These are phyloP conservation scores for Boletales sp. DNA, from an alignment of 768 basidiomycete species.

Conservation along the genomic window DNA sequence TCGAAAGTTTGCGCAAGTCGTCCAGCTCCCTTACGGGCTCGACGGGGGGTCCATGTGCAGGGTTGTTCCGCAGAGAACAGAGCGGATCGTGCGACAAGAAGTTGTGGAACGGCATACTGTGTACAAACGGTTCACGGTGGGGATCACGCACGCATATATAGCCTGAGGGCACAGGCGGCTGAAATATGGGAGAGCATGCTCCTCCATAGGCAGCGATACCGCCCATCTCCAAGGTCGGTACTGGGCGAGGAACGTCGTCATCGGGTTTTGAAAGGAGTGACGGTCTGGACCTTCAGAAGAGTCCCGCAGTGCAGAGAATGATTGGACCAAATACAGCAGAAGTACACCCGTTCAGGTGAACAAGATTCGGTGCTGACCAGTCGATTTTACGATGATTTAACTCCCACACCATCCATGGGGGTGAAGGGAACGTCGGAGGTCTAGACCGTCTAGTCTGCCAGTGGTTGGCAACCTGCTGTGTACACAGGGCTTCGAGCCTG, in stretches of 20 bases:
- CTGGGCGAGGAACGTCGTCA: background rate
- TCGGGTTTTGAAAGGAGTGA: background rate
- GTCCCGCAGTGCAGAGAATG: background rate
- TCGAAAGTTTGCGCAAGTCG: conserved; percentile 19
- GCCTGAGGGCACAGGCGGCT: background rate
- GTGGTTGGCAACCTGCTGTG: no score
- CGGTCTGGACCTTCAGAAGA: conserved; percentile 11
- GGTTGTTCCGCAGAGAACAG: background rate
- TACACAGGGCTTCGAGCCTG: conserved; percentile 6
- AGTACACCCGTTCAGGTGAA: no score
- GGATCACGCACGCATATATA: conserved; percentile 9
- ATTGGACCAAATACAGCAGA: background rate
- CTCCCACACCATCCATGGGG: no score
- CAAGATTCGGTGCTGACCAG: background rate
- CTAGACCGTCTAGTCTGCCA: conserved; percentile 9
- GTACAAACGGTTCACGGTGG: background rate
- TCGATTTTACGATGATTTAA: no score
- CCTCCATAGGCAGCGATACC: no score
- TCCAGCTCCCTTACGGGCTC: conserved; percentile 20
- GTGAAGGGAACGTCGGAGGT: background rate
- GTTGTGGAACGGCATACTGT: conserved; percentile 8
- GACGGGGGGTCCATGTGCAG: conserved; percentile 1
- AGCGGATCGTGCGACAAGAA: background rate
- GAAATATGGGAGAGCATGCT: background rate
- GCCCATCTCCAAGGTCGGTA: no score